Percentiles rank a stretch among this genome's conserved stretches.
Conservation (phyloP, 2,329 filamentous ascomycete genomes). For the Fusarium veterinarium region DNA sequence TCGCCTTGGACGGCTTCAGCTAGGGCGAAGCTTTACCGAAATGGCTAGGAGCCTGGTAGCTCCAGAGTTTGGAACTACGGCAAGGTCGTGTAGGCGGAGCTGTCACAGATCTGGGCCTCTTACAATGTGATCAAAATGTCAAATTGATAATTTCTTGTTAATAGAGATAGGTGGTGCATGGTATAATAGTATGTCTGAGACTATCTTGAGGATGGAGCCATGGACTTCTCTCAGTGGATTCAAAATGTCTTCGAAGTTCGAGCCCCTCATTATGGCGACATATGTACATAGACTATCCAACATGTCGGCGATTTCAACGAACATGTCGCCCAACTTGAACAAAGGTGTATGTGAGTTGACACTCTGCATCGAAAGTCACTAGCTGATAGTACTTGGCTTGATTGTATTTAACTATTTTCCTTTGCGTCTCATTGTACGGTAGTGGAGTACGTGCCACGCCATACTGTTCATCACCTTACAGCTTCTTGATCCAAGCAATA, state of each 20-base stretch:
- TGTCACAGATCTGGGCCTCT: background rate
- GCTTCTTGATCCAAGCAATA: slow-evolving; percentile 5
- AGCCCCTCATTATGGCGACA: slow-evolving; percentile 7
- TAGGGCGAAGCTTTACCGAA: background rate
- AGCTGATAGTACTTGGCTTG: slow-evolving; percentile 19
- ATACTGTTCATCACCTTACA: background rate
- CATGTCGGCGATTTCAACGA: background rate
- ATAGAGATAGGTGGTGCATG: background rate
- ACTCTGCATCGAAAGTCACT: background rate
- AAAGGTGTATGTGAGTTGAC: background rate
- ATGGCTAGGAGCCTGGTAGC: background rate
- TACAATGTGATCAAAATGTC: background rate
- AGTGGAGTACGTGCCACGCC: background rate
- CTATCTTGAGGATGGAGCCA: background rate
- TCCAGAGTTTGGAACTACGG: background rate
- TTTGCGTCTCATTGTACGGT: slow-evolving; percentile 3
- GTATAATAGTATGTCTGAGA: slow-evolving; percentile 11
- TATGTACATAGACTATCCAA: background rate
- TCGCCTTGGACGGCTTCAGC: background rate
- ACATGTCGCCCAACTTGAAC: background rate
- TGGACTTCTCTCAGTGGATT: background rate
- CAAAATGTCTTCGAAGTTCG: background rate
- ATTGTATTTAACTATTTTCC: slow-evolving; percentile 35
- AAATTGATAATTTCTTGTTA: background rate
- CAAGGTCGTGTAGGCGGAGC: background rate